phyloP scores from a whole-genome alignment of 805 yeast genomes.

The Candida patagonica region DNA sequence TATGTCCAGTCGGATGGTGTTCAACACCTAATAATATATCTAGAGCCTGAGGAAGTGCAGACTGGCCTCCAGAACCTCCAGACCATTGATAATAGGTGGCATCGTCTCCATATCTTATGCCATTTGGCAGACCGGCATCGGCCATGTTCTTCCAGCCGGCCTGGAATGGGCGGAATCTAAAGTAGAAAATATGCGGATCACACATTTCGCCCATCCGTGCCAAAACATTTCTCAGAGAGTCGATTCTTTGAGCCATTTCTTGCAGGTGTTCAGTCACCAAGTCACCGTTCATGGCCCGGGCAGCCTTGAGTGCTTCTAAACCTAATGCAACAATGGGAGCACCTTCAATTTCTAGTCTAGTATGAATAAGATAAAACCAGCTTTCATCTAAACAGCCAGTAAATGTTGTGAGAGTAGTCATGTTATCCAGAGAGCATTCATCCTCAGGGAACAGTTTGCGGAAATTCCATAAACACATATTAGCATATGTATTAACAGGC shows the following conservation, averaged over 20 bases:
- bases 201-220: conserved; percentile 88
- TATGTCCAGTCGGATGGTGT: conserved; percentile 68
- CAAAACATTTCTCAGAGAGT: conserved; percentile 59
- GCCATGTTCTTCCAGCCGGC: conserved; percentile 95
- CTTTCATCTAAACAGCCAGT: conserved; percentile 88
- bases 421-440: conserved; percentile 49
- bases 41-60: conserved; percentile 78
- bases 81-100: conserved; percentile 46
- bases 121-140: conserved; percentile 71
- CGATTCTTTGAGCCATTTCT: conserved; percentile 63
- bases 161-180: conserved; percentile 74
- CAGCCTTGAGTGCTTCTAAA: conserved; percentile 51
- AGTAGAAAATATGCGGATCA: conserved; percentile 87
- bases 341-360: conserved; percentile 76
- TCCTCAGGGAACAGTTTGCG: conserved; percentile 46
- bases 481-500: conserved; percentile 82
- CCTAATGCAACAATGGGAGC: conserved; percentile 63
- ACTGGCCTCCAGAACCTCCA: conserved; percentile 94
- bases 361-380: conserved; percentile 89
- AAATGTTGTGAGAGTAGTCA: conserved; percentile 73
- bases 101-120: conserved; percentile 70
- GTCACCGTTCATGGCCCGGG: conserved; percentile 37
- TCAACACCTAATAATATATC: conserved; percentile 69
- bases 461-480: conserved; percentile 83
- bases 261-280: conserved; percentile 43